Evolutionary conservation across 495 filamentous ascomycete species (phyloP).

Genomic region (Aspergillus affinis): DNA sequence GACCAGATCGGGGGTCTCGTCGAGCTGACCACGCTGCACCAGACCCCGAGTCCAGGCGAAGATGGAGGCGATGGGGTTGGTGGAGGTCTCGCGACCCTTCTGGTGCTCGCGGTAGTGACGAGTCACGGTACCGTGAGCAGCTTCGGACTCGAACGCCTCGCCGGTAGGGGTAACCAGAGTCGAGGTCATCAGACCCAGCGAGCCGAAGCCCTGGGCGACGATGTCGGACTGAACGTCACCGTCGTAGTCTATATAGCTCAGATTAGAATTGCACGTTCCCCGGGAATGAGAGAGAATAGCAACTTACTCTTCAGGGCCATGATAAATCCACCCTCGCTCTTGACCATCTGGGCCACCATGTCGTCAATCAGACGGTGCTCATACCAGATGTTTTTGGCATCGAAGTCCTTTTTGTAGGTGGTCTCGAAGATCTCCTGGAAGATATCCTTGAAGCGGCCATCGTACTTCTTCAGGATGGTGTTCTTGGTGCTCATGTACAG

Average conservation of each 20-base stretch:
- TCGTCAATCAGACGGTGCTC: constrained; percentile 99
- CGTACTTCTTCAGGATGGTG: constrained; percentile 98
- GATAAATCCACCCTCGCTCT: constrained; percentile 89
- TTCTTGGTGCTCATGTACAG: constrained; percentile 99
- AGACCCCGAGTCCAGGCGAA: constrained; percentile 98
- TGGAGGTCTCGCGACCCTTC: constrained; percentile 93
- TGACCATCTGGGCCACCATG: constrained; percentile 99
- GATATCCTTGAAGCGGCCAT: constrained; percentile 98
- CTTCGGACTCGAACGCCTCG: constrained; percentile 94
- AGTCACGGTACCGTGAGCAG: constrained; percentile 96
- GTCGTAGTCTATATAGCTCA: constrained; percentile 75
- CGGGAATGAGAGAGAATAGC: neutral
- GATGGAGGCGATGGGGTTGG: constrained; percentile 97
- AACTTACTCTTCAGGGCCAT: constrained; percentile 94
- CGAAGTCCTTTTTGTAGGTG: constrained; percentile 83
- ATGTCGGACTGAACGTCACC: constrained; percentile 99
- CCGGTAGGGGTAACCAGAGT: constrained; percentile 94
- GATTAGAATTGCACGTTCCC: constrained; percentile 7
- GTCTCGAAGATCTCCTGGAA: constrained; percentile 95
- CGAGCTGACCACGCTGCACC: constrained; percentile 86
- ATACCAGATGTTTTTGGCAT: constrained; percentile 93
- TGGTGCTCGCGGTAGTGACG: constrained; percentile 99
- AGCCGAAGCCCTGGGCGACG: constrained; percentile 96
- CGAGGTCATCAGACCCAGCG: constrained; percentile 96
- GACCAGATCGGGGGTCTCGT: constrained; percentile 83